These are phyloP conservation scores for Raphanus raphanistrum DNA, from an alignment of 345 rosid genomes.

Conservation along the genomic window DNA sequence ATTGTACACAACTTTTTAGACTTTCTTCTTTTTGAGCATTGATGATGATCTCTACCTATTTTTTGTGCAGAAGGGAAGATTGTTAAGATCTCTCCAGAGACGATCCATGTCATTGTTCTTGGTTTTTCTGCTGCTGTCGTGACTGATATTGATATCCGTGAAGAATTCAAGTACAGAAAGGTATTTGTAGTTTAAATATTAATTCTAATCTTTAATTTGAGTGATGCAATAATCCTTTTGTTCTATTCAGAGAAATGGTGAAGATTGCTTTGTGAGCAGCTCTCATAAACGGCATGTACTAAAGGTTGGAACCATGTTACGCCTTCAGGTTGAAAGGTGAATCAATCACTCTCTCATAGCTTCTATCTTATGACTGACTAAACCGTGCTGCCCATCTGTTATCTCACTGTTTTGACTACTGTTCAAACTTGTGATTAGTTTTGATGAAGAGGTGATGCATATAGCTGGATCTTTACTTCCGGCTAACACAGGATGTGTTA, in stretches of 20 bases:
- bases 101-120: constrained; percentile 73
- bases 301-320: constrained; percentile 70
- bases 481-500: constrained; percentile 57
- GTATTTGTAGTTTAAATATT: constrained; percentile 26
- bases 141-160: constrained; percentile 59
- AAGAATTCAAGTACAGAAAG: constrained; percentile 59
- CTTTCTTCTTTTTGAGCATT: background rate
- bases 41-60: background rate
- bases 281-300: constrained; percentile 58
- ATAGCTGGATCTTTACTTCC: constrained; percentile 65
- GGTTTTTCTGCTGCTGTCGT: constrained; percentile 81
- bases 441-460: constrained; percentile 73
- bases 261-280: constrained; percentile 55
- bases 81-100: constrained; percentile 63
- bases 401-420: background rate
- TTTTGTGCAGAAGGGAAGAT: constrained; percentile 68
- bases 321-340: constrained; percentile 78
- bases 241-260: constrained; percentile 51
- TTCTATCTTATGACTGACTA: background rate
- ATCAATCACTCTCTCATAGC: background rate
- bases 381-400: background rate
- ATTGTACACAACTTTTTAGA: background rate
- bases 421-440: constrained; percentile 44
- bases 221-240: background rate
- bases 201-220: background rate